Evolutionary conservation across 2,329 filamentous ascomycete species (phyloP).

Genomic region (Phialophora expanda): DNA sequence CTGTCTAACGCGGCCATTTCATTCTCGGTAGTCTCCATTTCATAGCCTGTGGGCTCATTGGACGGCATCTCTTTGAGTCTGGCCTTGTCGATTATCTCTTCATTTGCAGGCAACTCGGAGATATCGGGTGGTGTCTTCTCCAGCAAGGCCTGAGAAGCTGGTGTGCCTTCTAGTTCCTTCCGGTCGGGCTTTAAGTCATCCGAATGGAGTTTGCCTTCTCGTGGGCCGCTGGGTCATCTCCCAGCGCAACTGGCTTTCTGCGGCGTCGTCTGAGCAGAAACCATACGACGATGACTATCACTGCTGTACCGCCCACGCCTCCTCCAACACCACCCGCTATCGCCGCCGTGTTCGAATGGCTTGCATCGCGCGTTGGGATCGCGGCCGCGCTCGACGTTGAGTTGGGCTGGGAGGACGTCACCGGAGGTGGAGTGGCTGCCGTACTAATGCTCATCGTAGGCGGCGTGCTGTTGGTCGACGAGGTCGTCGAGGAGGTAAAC

Average conservation of each 20-base stretch:
- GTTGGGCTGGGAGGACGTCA: background rate
- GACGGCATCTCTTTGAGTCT: conserved; percentile 8
- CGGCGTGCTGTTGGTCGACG: background rate
- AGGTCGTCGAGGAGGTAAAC: background rate
- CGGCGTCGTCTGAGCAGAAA: background rate
- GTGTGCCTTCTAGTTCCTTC: background rate
- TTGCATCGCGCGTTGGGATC: background rate
- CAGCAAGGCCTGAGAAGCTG: background rate
- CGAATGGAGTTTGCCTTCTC: conserved; percentile 8
- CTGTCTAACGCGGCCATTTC: conserved; percentile 7
- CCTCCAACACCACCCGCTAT: conserved; percentile 2
- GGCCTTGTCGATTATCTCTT: background rate
- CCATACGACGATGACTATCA: background rate
- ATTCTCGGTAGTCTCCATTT: conserved; percentile 15
- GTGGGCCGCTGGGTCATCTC: background rate
- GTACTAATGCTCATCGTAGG: background rate
- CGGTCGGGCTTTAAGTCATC: background rate
- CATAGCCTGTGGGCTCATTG: conserved; percentile 10
- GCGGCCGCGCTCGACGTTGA: background rate
- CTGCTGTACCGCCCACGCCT: background rate
- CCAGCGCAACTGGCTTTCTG: background rate
- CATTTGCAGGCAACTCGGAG: conserved; percentile 1
- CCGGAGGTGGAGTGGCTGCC: background rate
- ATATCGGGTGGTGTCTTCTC: background rate
- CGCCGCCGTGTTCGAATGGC: background rate